These are phyloP conservation scores for Acanthamoeba castellanii DNA, from an alignment of 208 protist species.

Conservation along the genomic window DNA sequence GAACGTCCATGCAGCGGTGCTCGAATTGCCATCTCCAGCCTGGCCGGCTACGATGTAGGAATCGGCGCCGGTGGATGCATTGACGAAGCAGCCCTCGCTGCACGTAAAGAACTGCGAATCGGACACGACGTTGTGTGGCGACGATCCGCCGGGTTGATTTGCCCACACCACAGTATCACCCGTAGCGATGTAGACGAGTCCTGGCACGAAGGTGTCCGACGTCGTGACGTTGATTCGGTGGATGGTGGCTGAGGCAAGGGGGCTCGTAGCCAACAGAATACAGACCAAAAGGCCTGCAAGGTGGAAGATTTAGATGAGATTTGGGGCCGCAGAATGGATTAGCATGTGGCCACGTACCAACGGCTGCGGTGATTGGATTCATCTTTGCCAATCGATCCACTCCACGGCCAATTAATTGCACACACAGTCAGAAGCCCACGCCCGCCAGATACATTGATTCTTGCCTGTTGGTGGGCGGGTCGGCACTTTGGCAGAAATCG, in stretches of 20 bases:
- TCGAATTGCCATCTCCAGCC: neutral
- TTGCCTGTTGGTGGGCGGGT: too few species aligned
- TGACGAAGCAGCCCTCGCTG: neutral
- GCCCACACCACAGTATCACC: slow-evolving; percentile 36
- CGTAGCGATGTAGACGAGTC: neutral
- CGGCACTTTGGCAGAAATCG: too few species aligned
- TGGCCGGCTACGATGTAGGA: neutral
- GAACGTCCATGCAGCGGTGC: neutral
- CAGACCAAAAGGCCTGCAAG: neutral
- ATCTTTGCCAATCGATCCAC: too few species aligned
- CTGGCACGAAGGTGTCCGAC: neutral
- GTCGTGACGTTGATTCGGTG: neutral
- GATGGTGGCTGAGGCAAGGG: neutral
- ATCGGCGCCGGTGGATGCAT: neutral
- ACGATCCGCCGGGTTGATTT: neutral
- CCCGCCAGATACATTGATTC: too few species aligned
- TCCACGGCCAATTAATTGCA: too few species aligned
- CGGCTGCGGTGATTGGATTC: too few species aligned
- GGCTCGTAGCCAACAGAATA: neutral
- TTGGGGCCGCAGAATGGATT: too few species aligned
- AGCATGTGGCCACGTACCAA: too few species aligned
- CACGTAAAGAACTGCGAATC: neutral
- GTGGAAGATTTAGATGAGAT: neutral
- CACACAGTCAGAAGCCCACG: too few species aligned
- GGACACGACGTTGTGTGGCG: neutral